Evolutionary conservation across 306 rosid species (phyloP).

Genomic region (Acacia crassicarpa): DNA sequence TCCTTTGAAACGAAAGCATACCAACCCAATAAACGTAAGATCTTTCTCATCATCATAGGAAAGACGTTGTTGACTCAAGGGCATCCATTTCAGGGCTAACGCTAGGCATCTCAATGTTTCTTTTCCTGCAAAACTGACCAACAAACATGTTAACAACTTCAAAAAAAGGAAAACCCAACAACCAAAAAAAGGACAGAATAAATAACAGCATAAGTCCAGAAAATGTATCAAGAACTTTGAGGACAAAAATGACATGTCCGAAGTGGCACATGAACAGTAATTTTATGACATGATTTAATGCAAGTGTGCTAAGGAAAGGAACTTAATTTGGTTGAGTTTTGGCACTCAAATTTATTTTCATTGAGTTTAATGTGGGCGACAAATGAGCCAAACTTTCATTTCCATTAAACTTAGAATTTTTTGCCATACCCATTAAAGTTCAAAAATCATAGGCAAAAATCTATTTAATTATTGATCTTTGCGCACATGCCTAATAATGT

Average conservation of each 20-base stretch:
- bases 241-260: not conserved
- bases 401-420: constrained; percentile 10
- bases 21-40: constrained; percentile 99
- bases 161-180: not conserved
- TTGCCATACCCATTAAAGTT: not conserved
- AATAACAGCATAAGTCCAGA: constrained; percentile 9
- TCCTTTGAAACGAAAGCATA: constrained; percentile 73
- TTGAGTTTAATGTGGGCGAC: constrained; percentile 11
- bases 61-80: constrained; percentile 56
- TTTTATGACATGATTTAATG: constrained; percentile 8
- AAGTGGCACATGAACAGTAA: not conserved
- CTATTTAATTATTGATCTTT: not conserved
- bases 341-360: not conserved
- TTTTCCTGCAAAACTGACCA: constrained; percentile 91
- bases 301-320: not conserved
- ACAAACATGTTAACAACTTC: constrained; percentile 27
- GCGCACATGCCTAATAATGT: not conserved
- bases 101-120: constrained; percentile 97
- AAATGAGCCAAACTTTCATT: not conserved
- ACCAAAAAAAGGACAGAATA: not conserved
- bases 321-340: constrained; percentile 13
- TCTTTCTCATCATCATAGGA: constrained; percentile 82
- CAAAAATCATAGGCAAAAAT: not conserved
- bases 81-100: constrained; percentile 88
- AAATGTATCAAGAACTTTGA: constrained; percentile 13